Evolutionary conservation across 495 filamentous ascomycete genomes (phyloP).

Genomic region (Hypoxylon intermedium): DNA sequence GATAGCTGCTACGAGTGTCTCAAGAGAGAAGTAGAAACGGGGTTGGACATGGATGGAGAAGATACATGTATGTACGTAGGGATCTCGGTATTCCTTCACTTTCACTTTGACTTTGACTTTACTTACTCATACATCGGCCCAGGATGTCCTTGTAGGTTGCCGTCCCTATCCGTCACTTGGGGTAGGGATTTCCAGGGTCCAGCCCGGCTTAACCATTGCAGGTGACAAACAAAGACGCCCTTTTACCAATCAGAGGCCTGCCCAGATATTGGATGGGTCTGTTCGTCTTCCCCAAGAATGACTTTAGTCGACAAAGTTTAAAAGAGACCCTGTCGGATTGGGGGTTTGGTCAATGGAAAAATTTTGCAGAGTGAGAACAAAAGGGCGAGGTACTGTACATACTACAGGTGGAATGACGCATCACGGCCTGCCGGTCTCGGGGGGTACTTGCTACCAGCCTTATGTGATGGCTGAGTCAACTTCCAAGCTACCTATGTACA

Average conservation of each 20-base stretch:
- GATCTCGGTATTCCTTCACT: constrained; percentile 11
- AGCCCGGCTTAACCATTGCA: constrained; percentile 4
- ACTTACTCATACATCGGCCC: constrained; percentile 8
- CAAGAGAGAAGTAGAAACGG: too few species aligned
- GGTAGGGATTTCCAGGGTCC: constrained; percentile 16
- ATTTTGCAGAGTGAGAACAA: constrained; percentile 10
- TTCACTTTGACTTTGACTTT: constrained; percentile 2
- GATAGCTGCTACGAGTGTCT: too few species aligned
- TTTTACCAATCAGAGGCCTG: constrained; percentile 25
- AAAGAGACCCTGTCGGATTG: not conserved
- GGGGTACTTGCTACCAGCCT: constrained; percentile 24
- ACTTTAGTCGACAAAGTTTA: constrained; percentile 14
- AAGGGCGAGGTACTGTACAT: constrained; percentile 15
- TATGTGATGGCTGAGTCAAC: too few species aligned
- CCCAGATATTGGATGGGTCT: constrained; percentile 13
- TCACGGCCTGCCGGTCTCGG: constrained; percentile 37
- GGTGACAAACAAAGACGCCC: constrained; percentile 12
- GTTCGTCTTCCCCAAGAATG: constrained; percentile 18
- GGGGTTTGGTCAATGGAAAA: constrained; percentile 16
- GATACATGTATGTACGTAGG: constrained; percentile 7
- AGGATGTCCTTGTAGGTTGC: not conserved
- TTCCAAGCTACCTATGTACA: too few species aligned
- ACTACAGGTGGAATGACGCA: constrained; percentile 31
- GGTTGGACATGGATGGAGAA: too few species aligned
- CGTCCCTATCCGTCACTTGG: constrained; percentile 17